phyloP scores from a whole-genome alignment of 1,284 basidiomycete species.

The Cryptococcus jaspeensis region DNA sequence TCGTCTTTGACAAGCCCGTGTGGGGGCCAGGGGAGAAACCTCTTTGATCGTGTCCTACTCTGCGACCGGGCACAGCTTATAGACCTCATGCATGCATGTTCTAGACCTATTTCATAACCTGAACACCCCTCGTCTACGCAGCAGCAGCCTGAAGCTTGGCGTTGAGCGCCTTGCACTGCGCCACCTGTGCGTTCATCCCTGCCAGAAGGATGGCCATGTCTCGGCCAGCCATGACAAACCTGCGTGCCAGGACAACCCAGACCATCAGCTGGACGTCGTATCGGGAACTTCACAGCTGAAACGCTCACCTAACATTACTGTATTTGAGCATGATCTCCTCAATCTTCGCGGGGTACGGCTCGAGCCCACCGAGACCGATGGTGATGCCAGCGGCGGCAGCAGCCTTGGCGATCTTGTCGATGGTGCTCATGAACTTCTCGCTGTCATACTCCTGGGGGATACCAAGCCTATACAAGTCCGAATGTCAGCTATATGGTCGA shows the following conservation, averaged over 20 bases:
- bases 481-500: too few species aligned
- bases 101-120: neutral
- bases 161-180: neutral
- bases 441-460: slow-evolving; percentile 27
- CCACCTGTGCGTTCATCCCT: slow-evolving; percentile 22
- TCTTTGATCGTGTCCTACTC: neutral
- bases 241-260: neutral
- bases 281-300: neutral
- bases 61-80: neutral
- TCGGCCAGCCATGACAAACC: slow-evolving; percentile 28
- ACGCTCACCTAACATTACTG: slow-evolving; percentile 16
- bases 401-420: slow-evolving; percentile 23
- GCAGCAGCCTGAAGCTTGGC: neutral
- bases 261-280: neutral
- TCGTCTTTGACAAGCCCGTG: slow-evolving; percentile 24
- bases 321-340: slow-evolving; percentile 11
- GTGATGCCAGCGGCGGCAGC: slow-evolving; percentile 18
- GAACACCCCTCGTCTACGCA: neutral
- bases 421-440: slow-evolving; percentile 16
- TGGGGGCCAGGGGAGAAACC: slow-evolving; percentile 25
- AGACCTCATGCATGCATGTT: neutral
- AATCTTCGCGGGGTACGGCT: slow-evolving; percentile 16
- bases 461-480: slow-evolving; percentile 16
- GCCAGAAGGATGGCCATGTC: slow-evolving; percentile 22
- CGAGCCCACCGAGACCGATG: slow-evolving; percentile 27